These are phyloP conservation scores for Hanseniaspora occidentalis DNA, from an alignment of 805 yeast genomes.

Conservation along the genomic window DNA sequence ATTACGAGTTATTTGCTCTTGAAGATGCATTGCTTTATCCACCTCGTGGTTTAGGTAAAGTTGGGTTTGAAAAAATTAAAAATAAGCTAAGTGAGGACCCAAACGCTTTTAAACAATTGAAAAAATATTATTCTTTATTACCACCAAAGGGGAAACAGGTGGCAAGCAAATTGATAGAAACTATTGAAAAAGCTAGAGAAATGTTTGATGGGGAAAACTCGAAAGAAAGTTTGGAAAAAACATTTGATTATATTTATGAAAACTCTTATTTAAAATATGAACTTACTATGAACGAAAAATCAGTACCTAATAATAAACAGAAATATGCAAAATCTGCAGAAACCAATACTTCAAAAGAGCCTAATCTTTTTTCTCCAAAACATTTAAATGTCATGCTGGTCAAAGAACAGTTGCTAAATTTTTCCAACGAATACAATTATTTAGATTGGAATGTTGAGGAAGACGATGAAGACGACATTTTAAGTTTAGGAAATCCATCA, in stretches of 20 bases:
- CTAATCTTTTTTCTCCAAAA: conserved; percentile 15
- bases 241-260: conserved; percentile 21
- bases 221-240: conserved; percentile 8
- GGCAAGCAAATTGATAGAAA: conserved; percentile 13
- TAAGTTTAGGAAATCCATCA: conserved; percentile 8
- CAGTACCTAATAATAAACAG: conserved; percentile 11
- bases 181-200: conserved; percentile 15
- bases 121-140: conserved; percentile 1
- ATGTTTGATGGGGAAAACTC: conserved; percentile 6
- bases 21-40: conserved; percentile 48
- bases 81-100: conserved; percentile 8
- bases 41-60: conserved; percentile 54
- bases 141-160: conserved; percentile 14
- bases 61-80: conserved; percentile 27
- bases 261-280: conserved; percentile 17
- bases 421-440: background rate
- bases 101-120: conserved; percentile 10
- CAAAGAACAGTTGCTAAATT: conserved; percentile 15
- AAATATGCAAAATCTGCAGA: conserved; percentile 15
- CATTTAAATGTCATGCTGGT: conserved; percentile 17
- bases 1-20: conserved; percentile 47
- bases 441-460: background rate
- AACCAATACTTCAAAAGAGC: conserved; percentile 13
- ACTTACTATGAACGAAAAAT: background rate
- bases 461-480: conserved; percentile 3